These are phyloP conservation scores for Scheffersomyces lignosus DNA, from an alignment of 805 yeast species.

Conservation along the genomic window DNA sequence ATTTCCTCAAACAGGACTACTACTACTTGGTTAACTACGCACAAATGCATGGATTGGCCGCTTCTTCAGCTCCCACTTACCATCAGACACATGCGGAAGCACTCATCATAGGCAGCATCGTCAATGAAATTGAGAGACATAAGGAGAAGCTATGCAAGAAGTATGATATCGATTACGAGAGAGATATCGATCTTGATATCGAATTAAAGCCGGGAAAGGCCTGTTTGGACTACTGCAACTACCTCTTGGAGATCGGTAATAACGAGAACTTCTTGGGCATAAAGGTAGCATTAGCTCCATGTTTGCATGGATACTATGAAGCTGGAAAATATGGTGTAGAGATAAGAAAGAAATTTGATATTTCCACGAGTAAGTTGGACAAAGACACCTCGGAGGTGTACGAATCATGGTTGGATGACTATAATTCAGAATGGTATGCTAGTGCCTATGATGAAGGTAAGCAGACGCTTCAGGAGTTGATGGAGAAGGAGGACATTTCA, in stretches of 20 bases:
- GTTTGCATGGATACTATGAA: conserved; percentile 68
- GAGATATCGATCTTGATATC: conserved; percentile 39
- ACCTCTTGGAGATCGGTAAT: conserved; percentile 53
- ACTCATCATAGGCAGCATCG: conserved; percentile 50
- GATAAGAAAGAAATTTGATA: conserved; percentile 10
- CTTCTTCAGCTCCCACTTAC: conserved; percentile 58
- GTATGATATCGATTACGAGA: conserved; percentile 41
- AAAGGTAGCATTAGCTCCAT: conserved; percentile 70
- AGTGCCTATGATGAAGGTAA: conserved; percentile 55
- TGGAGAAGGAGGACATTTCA: conserved; percentile 33
- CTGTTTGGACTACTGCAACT: conserved; percentile 60
- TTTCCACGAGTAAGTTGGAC: conserved; percentile 7
- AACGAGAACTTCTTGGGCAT: conserved; percentile 62
- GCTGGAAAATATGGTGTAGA: conserved; percentile 45
- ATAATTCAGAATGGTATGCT: conserved; percentile 56
- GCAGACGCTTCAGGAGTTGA: conserved; percentile 44
- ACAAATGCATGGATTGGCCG: conserved; percentile 62
- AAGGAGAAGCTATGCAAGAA: conserved; percentile 43
- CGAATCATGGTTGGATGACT: conserved; percentile 61
- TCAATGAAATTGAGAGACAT: conserved; percentile 58
- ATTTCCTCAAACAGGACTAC: conserved; percentile 64
- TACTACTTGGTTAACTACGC: conserved; percentile 69
- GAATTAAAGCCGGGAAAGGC: conserved; percentile 54
- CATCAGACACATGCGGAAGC: conserved; percentile 52
- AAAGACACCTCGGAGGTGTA: conserved; percentile 31